Evolutionary conservation across 768 basidiomycete species (phyloP).

Genomic region (Kwoniella pini): DNA sequence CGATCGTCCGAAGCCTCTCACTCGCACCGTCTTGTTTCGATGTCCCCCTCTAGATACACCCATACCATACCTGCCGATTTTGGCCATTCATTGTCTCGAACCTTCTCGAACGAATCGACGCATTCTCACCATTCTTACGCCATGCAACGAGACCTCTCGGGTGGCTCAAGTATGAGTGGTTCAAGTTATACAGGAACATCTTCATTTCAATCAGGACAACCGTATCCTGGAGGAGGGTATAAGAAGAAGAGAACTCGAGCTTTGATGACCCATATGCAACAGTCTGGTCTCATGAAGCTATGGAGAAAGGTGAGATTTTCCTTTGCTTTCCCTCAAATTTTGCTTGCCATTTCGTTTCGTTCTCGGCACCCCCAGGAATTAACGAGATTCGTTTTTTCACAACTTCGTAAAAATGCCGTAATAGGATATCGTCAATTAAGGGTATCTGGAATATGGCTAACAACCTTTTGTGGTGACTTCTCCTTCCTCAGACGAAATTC

Average conservation of each 20-base stretch:
- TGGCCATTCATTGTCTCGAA: not conserved
- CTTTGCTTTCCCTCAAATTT: not conserved
- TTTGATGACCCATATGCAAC: conserved; percentile 29
- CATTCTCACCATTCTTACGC: conserved; percentile 7
- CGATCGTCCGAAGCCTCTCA: no score
- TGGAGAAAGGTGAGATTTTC: conserved; percentile 26
- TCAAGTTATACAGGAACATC: conserved; percentile 5
- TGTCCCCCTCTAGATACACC: not conserved
- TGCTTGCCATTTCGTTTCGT: no score
- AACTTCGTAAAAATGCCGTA: not conserved
- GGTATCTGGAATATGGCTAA: not conserved
- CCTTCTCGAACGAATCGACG: conserved; percentile 1
- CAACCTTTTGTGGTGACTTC: not conserved
- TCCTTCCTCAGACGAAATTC: conserved; percentile 34
- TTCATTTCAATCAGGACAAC: not conserved
- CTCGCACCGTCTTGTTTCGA: no score
- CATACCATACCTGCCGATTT: not conserved
- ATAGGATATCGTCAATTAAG: not conserved
- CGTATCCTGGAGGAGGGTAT: not conserved
- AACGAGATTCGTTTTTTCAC: not conserved
- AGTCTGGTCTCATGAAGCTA: conserved; percentile 14
- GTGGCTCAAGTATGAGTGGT: conserved; percentile 6
- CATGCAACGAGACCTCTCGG: conserved; percentile 10
- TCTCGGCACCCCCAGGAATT: no score
- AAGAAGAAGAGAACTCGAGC: conserved; percentile 25